Evolutionary conservation across 2,329 filamentous ascomycete genomes (phyloP), one percentile per base, ranked within the genome.

Genomic region (Lecanicillium sp.): DNA sequence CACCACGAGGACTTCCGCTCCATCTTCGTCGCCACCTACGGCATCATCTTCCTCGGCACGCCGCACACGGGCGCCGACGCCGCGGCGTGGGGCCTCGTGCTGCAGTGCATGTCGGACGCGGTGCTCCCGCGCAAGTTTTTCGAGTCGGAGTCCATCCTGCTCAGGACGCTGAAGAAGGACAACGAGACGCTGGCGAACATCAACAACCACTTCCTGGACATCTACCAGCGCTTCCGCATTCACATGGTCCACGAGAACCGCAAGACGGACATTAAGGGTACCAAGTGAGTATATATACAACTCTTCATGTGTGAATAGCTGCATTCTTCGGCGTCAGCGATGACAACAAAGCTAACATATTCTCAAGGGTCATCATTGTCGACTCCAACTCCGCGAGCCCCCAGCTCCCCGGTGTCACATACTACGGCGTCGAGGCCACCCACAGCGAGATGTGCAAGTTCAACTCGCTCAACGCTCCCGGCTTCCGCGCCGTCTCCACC

Each of bases 221-320:
- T 89, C 23, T 81, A 86, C 53, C 76, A 80, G 49, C 74, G 81
- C 2, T 89, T 87, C 59, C 77, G 80, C 54, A 81, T 90, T 43
- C 85, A 86, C 57, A 87, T 89, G 75, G 86, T 82, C 30, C 84
- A 89, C 48, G 86, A 90, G 60, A 83, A 82, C 38, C 79, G 83
- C 55, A 84, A 83, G 52, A 87, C 84, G 0, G 79, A 87, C 53
- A 57, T 89, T 29, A 83, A 78, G 55, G 80, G 79, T 2, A 79
- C 79, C 1, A 81, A 68, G 67, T 70, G 56, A 38, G 67, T 58
- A n/a, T 10, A 9, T n/a, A 33, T n/a, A n/a, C n/a, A n/a, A n/a
- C n/a, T n/a, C n/a, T n/a, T n/a, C n/a, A n/a, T n/a, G n/a, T n/a
- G n/a, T n/a, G n/a, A n/a, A n/a, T n/a, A n/a, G n/a, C n/a, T n/a